Percentiles rank a stretch among this genome's conserved stretches.
phyloP scores from a whole-genome alignment of 2,329 filamentous ascomycete genomes.

The Pseudophaeomoniella oleicola region DNA sequence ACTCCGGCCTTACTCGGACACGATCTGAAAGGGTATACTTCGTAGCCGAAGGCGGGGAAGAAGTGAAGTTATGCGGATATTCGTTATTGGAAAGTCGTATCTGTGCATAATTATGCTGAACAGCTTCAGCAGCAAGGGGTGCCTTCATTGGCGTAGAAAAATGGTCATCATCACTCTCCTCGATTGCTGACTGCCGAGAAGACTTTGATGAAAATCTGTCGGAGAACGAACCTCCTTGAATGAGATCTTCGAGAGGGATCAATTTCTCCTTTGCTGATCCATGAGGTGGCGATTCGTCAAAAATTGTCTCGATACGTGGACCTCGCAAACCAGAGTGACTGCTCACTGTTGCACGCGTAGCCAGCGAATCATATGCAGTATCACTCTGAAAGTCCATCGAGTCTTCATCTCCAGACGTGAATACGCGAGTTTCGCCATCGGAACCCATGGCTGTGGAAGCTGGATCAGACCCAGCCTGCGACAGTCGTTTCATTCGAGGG shows the following conservation, averaged over 20 bases:
- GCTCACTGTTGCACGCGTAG: conserved; percentile 41
- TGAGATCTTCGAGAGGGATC: conserved; percentile 31
- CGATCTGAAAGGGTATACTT: background rate
- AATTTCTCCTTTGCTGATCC: conserved; percentile 24
- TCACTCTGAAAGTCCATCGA: conserved; percentile 48
- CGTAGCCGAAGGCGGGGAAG: background rate
- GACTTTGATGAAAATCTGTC: conserved; percentile 13
- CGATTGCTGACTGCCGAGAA: conserved; percentile 10
- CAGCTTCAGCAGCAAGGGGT: background rate
- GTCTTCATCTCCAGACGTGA: conserved; percentile 45
- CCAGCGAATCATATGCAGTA: conserved; percentile 47
- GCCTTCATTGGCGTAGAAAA: background rate
- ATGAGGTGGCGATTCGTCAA: conserved; percentile 37
- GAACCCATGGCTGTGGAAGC: conserved; percentile 46
- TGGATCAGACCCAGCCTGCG: conserved; percentile 42
- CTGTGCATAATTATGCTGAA: no score
- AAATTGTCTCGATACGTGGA: conserved; percentile 48
- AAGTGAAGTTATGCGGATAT: background rate
- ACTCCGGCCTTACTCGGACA: background rate
- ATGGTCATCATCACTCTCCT: background rate
- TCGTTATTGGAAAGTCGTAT: background rate
- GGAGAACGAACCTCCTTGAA: conserved; percentile 30
- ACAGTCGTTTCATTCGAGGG: conserved; percentile 32
- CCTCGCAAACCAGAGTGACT: conserved; percentile 37
- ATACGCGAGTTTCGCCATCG: conserved; percentile 42